phyloP scores from a whole-genome alignment of 345 rosid species.

The Zanthoxylum bungeanum region DNA sequence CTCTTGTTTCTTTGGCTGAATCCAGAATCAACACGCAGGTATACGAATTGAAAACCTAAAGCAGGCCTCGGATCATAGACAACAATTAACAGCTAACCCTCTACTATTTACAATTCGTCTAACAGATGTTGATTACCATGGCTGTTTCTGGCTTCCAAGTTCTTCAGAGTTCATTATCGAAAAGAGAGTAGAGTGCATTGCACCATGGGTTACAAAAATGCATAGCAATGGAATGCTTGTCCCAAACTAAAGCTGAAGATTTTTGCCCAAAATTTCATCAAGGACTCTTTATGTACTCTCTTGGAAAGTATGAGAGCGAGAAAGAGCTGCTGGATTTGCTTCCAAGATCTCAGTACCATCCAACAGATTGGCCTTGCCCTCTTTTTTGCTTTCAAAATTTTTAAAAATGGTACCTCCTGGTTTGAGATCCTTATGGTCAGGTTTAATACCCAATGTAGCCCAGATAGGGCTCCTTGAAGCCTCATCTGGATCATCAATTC shows the following conservation, averaged over 20 bases:
- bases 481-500: conserved; percentile 43
- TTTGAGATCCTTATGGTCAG: conserved; percentile 29
- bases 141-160: conserved; percentile 8
- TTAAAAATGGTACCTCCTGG: conserved; percentile 30
- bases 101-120: conserved; percentile 31
- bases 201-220: not conserved
- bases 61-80: conserved; percentile 16
- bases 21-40: conserved; percentile 7
- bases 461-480: conserved; percentile 48
- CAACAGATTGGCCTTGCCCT: conserved; percentile 20
- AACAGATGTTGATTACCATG: not conserved
- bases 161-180: not conserved
- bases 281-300: conserved; percentile 43
- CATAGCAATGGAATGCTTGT: not conserved
- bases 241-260: too few species aligned
- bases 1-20: conserved; percentile 18
- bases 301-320: conserved; percentile 53
- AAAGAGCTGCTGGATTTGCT: conserved; percentile 69
- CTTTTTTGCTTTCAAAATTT: conserved; percentile 29
- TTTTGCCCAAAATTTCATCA: too few species aligned
- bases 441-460: conserved; percentile 40
- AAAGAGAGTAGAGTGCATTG: not conserved
- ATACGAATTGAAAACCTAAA: conserved; percentile 17
- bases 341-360: conserved; percentile 42
- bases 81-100: conserved; percentile 17